Base-by-base conservation (phyloP, 2,329 filamentous ascomycete species). In the Teratosphaeria zuluensis region DNA sequence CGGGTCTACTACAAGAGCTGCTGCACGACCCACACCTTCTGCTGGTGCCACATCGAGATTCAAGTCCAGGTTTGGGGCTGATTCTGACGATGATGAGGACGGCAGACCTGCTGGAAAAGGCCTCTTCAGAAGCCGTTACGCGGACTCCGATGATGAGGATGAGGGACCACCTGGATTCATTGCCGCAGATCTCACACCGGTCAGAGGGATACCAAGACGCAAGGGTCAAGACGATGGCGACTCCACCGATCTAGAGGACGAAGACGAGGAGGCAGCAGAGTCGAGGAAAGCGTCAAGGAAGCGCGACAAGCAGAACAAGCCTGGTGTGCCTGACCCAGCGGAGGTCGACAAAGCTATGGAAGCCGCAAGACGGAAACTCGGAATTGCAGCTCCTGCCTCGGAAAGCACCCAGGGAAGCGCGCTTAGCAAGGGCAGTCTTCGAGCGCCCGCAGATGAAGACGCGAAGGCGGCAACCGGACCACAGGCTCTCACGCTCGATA, bases 1-100 rank as follows among this genome's bases (percentile, higher is more conserved):
- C 53, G 33, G 51, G 24, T 57, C 56, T 28, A 21, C 32, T 9
- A 32, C 54, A 28, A 55, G 48, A 54, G 35, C 56, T 1, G 33
- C 55, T 4, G 33, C 52, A 7, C 52, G 52, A 28, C 52, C 52
- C 16, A n/a, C 61, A 4, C 11, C 55, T 19, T 19, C 54, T 56
- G 58, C 61, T n/a, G 24, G 57, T 14, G 55, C 54, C 30, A 51
- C 33, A 21, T 64, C 65, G 1, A 62, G 61, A 14, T 73, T 75
- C 67, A 75, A 73, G 61, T 78, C 70, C 84, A 85, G 3, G 83
- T 88, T 90, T 51, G 53, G 11, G 65, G 83, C 77, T 1, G 86
- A 90, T 66, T 90, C 87, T 1, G 90, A 87, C 66, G 87, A 90
- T 52, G 76, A 77, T 51, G 74, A 74, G 30, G 77, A 78, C 8